These are phyloP conservation scores for Chiua virens DNA, from an alignment of 768 basidiomycete genomes.

Conservation along the genomic window DNA sequence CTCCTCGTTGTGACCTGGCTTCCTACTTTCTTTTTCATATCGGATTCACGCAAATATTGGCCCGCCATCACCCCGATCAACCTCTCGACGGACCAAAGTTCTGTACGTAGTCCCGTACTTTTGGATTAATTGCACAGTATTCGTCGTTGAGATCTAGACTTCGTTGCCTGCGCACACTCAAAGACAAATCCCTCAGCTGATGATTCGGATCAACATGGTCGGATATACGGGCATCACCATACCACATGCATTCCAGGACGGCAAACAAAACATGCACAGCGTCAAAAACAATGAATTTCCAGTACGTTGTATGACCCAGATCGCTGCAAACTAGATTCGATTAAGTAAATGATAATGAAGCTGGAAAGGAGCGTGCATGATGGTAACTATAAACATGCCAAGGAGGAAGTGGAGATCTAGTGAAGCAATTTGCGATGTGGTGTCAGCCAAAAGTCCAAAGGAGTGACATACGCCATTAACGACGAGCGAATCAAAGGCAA, in stretches of 20 bases:
- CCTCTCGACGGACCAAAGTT: too few species aligned
- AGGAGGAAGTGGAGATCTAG: slow-evolving; percentile 9
- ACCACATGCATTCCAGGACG: too few species aligned
- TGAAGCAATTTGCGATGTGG: slow-evolving; percentile 9
- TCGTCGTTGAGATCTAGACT: too few species aligned
- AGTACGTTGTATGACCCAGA: slow-evolving; percentile 9
- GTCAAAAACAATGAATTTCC: slow-evolving; percentile 5
- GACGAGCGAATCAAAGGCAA: slow-evolving; percentile 4
- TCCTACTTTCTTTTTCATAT: too few species aligned
- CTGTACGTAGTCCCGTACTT: too few species aligned
- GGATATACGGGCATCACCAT: not conserved
- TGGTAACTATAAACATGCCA: slow-evolving; percentile 1
- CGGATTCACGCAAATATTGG: too few species aligned
- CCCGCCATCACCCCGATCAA: too few species aligned
- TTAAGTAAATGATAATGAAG: slow-evolving; percentile 28
- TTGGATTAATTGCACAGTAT: too few species aligned
- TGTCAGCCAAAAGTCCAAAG: slow-evolving; percentile 19
- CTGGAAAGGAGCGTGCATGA: slow-evolving; percentile 16
- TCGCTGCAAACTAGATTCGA: slow-evolving; percentile 25
- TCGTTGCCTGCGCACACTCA: too few species aligned
- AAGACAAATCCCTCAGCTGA: too few species aligned
- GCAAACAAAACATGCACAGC: too few species aligned
- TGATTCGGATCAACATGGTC: not conserved
- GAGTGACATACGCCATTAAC: slow-evolving; percentile 14
- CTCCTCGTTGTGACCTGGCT: too few species aligned